Evolutionary conservation across 2,329 filamentous ascomycete genomes (phyloP).

Genomic region (Akanthomyces muscarius): DNA sequence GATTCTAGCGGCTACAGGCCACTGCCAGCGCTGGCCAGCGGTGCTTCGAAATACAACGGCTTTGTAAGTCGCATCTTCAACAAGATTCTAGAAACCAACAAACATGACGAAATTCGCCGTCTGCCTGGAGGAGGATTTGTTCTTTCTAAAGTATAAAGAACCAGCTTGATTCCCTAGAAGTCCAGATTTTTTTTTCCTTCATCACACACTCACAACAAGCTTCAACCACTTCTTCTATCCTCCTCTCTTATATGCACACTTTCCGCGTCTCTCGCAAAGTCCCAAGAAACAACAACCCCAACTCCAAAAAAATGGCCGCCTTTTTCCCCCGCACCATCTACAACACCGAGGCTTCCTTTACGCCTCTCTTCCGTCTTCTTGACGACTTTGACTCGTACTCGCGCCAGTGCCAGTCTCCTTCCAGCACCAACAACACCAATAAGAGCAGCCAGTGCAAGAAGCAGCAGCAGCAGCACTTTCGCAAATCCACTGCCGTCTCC

Average conservation of each 20-base stretch:
- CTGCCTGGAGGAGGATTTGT: slow-evolving; percentile 9
- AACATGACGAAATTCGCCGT: slow-evolving; percentile 7
- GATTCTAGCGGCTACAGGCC: slow-evolving; percentile 22
- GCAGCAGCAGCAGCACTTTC: slow-evolving; percentile 23
- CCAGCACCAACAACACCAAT: neutral
- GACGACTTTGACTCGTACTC: slow-evolving; percentile 60
- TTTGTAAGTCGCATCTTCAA: slow-evolving; percentile 20
- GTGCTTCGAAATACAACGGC: slow-evolving; percentile 20
- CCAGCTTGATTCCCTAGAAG: slow-evolving; percentile 16
- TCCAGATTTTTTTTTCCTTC: slow-evolving; percentile 18
- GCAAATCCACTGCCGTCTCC: slow-evolving; percentile 30
- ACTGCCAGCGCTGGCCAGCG: slow-evolving; percentile 17
- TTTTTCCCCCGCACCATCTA: slow-evolving; percentile 54
- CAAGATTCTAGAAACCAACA: slow-evolving; percentile 16
- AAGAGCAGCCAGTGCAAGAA: slow-evolving; percentile 18
- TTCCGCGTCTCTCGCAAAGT: slow-evolving; percentile 11
- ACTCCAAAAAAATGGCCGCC: slow-evolving; percentile 51
- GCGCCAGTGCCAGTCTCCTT: slow-evolving; percentile 29
- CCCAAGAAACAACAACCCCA: slow-evolving; percentile 18
- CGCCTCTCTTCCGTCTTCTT: slow-evolving; percentile 60
- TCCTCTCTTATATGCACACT: slow-evolving; percentile 13
- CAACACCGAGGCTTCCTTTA: slow-evolving; percentile 49
- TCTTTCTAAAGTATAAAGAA: slow-evolving; percentile 30
- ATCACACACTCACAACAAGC: slow-evolving; percentile 18
- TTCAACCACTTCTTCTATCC: slow-evolving; percentile 23